Evolutionary conservation across 2,329 filamentous ascomycete genomes (phyloP).

Genomic region (Sporothrix curviconia): DNA sequence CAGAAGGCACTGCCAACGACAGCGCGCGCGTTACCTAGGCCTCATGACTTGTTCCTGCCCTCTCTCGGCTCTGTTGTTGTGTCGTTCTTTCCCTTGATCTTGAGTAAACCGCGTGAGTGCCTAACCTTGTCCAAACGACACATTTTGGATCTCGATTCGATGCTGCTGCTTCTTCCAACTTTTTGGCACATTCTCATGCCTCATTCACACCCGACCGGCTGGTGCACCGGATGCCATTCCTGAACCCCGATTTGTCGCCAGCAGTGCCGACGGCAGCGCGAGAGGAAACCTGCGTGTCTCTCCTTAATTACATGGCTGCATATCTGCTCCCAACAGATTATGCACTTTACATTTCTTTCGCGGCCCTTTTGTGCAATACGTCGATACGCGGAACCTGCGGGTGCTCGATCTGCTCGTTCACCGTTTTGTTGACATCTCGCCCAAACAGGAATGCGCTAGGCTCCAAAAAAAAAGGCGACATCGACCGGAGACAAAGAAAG

Average conservation of each 20-base stretch:
- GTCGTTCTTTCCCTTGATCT: not conserved
- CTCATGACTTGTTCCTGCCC: not conserved
- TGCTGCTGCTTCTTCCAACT: not conserved
- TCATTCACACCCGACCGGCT: no score
- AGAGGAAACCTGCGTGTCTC: no score
- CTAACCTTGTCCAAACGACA: no score
- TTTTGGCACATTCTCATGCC: not conserved
- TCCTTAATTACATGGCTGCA: no score
- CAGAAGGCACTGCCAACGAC: not conserved
- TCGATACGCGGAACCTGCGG: no score
- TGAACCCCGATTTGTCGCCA: not conserved
- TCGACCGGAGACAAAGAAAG: not conserved
- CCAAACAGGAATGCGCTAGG: slow-evolving; percentile 6
- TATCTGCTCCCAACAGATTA: no score
- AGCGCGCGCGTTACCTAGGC: not conserved
- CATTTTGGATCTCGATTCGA: not conserved
- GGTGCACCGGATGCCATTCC: not conserved
- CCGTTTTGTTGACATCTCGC: slow-evolving; percentile 6
- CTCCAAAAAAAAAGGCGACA: not conserved
- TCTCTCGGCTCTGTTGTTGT: not conserved
- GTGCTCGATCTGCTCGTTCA: no score
- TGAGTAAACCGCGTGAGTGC: no score
- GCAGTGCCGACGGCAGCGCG: not conserved
- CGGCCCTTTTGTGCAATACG: not conserved
- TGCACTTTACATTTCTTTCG: no score